Evolutionary conservation across 2,329 filamentous ascomycete genomes (phyloP).

Genomic region (Chaetothyriales sp.): DNA sequence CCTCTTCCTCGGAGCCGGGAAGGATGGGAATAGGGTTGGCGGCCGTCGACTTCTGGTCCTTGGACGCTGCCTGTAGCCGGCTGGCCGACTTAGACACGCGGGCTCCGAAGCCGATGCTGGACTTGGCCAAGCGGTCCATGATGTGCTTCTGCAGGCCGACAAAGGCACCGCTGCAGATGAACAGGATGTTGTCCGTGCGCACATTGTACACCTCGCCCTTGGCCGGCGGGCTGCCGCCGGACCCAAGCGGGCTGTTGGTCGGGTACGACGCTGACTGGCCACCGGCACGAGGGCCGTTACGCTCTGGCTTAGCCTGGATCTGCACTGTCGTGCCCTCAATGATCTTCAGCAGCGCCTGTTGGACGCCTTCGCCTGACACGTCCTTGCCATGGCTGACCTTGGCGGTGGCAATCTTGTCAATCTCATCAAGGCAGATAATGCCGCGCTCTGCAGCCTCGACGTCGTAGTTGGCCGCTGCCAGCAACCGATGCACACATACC

Average conservation of each 20-base stretch:
- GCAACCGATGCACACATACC: constrained; percentile 74
- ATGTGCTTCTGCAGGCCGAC: constrained; percentile 80
- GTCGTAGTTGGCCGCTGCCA: constrained; percentile 83
- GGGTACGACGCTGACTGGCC: constrained; percentile 26
- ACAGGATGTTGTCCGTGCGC: constrained; percentile 90
- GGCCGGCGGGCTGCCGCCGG: constrained; percentile 21
- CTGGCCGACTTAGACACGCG: constrained; percentile 46
- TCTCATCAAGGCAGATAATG: constrained; percentile 90
- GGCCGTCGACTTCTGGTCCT: constrained; percentile 18
- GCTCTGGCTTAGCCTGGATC: constrained; percentile 60
- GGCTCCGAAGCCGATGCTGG: constrained; percentile 82
- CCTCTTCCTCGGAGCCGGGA: constrained; percentile 51
- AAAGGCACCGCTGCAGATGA: constrained; percentile 93
- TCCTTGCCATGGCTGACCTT: constrained; percentile 82
- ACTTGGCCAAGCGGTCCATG: constrained; percentile 69
- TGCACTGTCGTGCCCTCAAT: constrained; percentile 92
- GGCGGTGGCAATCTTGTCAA: constrained; percentile 88
- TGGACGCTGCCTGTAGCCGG: constrained; percentile 8
- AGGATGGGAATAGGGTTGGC: constrained; percentile 33
- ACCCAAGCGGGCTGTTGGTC: constrained; percentile 24
- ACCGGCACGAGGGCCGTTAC: constrained; percentile 25
- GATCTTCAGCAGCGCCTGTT: constrained; percentile 88
- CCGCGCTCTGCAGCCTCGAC: constrained; percentile 71
- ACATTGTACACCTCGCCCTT: constrained; percentile 55
- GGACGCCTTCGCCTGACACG: constrained; percentile 89